Percentiles rank a stretch among this genome's conserved stretches.
phyloP scores from a whole-genome alignment of 345 rosid genomes.

The Ceriops zippeliana region DNA sequence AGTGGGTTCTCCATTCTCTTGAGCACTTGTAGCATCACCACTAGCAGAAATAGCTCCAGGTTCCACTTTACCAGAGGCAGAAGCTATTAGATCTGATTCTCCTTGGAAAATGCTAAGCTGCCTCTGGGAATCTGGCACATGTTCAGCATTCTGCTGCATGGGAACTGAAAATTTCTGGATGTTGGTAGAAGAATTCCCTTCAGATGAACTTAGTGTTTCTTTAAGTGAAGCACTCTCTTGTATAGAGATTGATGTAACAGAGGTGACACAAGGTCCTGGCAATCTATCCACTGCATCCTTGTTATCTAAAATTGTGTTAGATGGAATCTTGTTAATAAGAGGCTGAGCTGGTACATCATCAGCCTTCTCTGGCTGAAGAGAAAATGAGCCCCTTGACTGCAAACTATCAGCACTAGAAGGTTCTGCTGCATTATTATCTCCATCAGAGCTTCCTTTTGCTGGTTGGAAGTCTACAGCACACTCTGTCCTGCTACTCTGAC shows the following conservation, averaged over 20 bases:
- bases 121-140: conserved; percentile 33
- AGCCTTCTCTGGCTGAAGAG: conserved; percentile 29
- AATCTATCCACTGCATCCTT: conserved; percentile 35
- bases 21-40: conserved; percentile 29
- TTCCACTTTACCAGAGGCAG: conserved; percentile 38
- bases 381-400: conserved; percentile 36
- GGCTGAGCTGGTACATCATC: conserved; percentile 39
- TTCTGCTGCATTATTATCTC: conserved; percentile 36
- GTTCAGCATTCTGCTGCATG: conserved; percentile 36
- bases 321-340: conserved; percentile 22
- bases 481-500: conserved; percentile 33
- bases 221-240: conserved; percentile 38
- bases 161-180: conserved; percentile 29
- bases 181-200: conserved; percentile 31
- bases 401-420: conserved; percentile 29
- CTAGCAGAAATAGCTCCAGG: conserved; percentile 36
- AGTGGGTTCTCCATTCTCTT: conserved; percentile 27
- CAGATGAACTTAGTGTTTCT: conserved; percentile 25
- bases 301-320: conserved; percentile 21
- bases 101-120: conserved; percentile 21
- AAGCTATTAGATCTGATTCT: conserved; percentile 27
- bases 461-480: conserved; percentile 33
- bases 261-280: conserved; percentile 22
- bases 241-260: conserved; percentile 37
- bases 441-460: conserved; percentile 32